These are phyloP conservation scores for Chaetomium cochliodes DNA, from an alignment of 495 filamentous ascomycete genomes.

Conservation along the genomic window DNA sequence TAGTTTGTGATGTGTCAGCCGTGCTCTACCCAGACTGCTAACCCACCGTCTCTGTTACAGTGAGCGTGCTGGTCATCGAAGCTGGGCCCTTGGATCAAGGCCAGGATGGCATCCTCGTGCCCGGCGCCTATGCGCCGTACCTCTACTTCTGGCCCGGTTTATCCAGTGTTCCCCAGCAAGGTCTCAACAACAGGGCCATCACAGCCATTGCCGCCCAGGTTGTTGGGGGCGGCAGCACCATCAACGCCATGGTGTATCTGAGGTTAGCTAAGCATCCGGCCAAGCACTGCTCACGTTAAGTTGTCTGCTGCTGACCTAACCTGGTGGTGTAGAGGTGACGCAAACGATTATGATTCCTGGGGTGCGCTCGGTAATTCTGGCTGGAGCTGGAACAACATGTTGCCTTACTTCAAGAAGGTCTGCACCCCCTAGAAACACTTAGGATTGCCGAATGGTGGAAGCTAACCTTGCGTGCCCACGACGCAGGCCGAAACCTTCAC, in stretches of 20 bases:
- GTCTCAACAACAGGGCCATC: slow-evolving; percentile 30
- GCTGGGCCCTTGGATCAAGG: slow-evolving; percentile 39
- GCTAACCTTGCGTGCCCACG: neutral
- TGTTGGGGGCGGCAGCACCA: slow-evolving; percentile 44
- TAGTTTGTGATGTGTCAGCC: neutral
- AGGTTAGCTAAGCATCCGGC: slow-evolving; percentile 22
- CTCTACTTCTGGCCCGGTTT: slow-evolving; percentile 34
- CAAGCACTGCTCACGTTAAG: neutral
- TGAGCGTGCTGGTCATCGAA: slow-evolving; percentile 47
- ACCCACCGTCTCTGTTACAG: slow-evolving; percentile 12
- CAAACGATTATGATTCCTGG: slow-evolving; percentile 58
- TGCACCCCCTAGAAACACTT: neutral
- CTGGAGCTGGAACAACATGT: slow-evolving; percentile 60
- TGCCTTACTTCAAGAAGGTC: slow-evolving; percentile 60
- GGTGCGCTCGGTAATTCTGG: slow-evolving; percentile 57
- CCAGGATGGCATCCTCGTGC: slow-evolving; percentile 32
- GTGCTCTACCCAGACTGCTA: slow-evolving; percentile 6
- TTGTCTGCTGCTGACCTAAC: neutral
- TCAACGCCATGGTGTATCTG: slow-evolving; percentile 48
- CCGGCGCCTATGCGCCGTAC: slow-evolving; percentile 30
- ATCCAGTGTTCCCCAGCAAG: slow-evolving; percentile 27
- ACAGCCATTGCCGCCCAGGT: slow-evolving; percentile 33
- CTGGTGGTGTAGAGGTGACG: slow-evolving; percentile 36
- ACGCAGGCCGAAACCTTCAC: slow-evolving; percentile 35
- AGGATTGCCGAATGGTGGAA: neutral